Conservation (phyloP, 2,329 filamentous ascomycete species). For the Aspergillus clavatus region DNA sequence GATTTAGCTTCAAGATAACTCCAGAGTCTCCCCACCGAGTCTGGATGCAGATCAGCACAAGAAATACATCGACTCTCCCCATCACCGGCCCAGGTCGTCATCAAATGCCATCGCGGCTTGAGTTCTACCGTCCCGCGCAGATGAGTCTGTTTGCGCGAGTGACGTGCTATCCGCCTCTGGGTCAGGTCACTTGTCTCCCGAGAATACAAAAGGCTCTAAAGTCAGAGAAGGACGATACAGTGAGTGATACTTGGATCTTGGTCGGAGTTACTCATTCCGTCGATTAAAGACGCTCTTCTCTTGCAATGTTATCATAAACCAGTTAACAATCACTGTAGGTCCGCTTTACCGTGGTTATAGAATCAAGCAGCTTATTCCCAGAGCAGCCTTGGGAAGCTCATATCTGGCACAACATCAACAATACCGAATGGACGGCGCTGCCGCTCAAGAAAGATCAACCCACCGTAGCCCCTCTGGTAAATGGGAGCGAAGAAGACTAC, state of each 20-base stretch:
- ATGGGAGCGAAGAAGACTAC: conserved; percentile 15
- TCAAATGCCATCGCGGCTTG: conserved; percentile 21
- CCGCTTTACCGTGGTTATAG: conserved; percentile 64
- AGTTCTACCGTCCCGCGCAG: conserved; percentile 36
- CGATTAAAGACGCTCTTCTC: too few species aligned
- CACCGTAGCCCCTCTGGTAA: conserved; percentile 27
- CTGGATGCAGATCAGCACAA: conserved; percentile 12
- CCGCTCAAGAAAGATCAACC: conserved; percentile 45
- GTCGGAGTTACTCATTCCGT: too few species aligned
- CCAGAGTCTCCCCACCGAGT: not conserved
- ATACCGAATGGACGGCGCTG: conserved; percentile 56
- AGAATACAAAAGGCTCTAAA: conserved; percentile 28
- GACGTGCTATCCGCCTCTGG: conserved; percentile 66
- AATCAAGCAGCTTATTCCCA: conserved; percentile 54
- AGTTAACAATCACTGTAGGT: conserved; percentile 40
- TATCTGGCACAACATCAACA: conserved; percentile 66
- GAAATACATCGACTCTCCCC: conserved; percentile 17
- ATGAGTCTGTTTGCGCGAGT: conserved; percentile 52
- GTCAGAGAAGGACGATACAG: conserved; percentile 21
- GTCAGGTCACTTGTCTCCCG: conserved; percentile 63
- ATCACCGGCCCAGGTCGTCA: conserved; percentile 12
- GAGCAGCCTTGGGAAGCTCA: conserved; percentile 64
- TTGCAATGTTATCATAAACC: too few species aligned
- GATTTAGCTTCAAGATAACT: not conserved
- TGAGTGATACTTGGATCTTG: too few species aligned